These are phyloP conservation scores for Raffaelea arxii DNA, from an alignment of 2,329 filamentous ascomycete genomes.

Conservation along the genomic window DNA sequence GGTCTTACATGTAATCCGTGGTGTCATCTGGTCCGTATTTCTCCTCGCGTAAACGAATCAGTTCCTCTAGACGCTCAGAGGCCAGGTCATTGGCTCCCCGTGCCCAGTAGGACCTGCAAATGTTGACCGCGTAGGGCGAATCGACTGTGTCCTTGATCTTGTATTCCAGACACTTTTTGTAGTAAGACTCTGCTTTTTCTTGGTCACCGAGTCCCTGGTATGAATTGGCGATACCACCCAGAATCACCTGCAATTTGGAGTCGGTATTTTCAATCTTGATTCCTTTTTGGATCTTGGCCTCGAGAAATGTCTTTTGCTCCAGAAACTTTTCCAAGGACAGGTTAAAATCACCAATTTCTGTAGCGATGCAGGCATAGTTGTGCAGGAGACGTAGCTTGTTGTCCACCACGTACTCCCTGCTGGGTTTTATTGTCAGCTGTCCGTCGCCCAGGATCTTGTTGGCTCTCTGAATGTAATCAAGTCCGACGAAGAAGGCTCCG, in stretches of 20 bases:
- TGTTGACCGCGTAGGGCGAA: background rate
- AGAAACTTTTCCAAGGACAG: background rate
- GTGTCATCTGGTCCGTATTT: background rate
- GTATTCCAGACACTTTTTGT: background rate
- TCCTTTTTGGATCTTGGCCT: background rate
- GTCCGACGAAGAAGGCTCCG: background rate
- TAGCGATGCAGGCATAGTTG: background rate
- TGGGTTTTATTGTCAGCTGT: background rate
- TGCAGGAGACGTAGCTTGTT: background rate
- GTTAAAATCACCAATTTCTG: background rate
- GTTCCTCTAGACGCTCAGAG: background rate
- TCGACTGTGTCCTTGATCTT: background rate
- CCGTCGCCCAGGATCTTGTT: background rate
- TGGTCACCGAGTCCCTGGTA: background rate
- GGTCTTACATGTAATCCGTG: background rate
- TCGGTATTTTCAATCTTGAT: background rate
- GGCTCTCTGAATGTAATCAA: background rate
- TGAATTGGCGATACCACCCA: background rate
- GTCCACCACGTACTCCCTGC: background rate
- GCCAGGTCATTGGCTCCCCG: background rate
- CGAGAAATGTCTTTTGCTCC: background rate
- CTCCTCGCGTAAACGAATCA: background rate
- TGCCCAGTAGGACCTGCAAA: background rate
- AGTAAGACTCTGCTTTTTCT: background rate
- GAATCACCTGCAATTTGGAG: background rate